phyloP scores from a whole-genome alignment of 371 early-diverging fungal species.

The Apophysomyces elegans region DNA sequence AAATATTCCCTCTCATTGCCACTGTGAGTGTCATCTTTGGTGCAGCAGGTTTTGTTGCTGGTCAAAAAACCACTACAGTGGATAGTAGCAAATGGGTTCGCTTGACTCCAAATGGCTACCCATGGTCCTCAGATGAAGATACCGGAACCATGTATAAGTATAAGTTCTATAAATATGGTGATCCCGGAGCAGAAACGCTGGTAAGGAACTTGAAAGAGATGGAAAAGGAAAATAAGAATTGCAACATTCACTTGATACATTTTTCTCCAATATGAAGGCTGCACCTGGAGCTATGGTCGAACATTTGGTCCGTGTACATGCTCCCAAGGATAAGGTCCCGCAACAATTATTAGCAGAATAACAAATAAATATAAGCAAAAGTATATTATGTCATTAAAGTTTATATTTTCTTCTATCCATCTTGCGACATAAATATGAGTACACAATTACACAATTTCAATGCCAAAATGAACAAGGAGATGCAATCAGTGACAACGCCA shows the following conservation, averaged over 20 bases:
- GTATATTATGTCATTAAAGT: no score
- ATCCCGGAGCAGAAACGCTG: slow-evolving; percentile 4
- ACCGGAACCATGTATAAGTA: slow-evolving; percentile 1
- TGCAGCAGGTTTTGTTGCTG: slow-evolving; percentile 22
- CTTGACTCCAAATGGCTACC: slow-evolving; percentile 10
- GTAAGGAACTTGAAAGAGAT: neutral
- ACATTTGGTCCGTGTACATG: slow-evolving; percentile 3
- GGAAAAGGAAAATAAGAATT: neutral
- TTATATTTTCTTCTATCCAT: no score
- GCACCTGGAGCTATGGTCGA: slow-evolving; percentile 19
- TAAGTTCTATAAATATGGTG: slow-evolving; percentile 14
- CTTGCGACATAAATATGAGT: no score
- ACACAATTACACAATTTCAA: no score
- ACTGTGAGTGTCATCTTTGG: slow-evolving; percentile 10
- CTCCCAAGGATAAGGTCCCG: slow-evolving; percentile 16
- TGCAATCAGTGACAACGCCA: no score
- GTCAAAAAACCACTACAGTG: neutral
- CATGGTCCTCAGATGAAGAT: slow-evolving; percentile 5
- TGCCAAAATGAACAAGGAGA: no score
- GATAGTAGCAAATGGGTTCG: slow-evolving; percentile 6
- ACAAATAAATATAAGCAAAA: neutral
- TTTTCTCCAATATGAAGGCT: neutral
- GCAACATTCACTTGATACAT: neutral
- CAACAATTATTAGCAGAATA: slow-evolving; percentile 2
- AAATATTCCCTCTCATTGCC: slow-evolving; percentile 27